Base-by-base conservation (phyloP, 2,329 filamentous ascomycete species). In the Alternaria sp. region DNA sequence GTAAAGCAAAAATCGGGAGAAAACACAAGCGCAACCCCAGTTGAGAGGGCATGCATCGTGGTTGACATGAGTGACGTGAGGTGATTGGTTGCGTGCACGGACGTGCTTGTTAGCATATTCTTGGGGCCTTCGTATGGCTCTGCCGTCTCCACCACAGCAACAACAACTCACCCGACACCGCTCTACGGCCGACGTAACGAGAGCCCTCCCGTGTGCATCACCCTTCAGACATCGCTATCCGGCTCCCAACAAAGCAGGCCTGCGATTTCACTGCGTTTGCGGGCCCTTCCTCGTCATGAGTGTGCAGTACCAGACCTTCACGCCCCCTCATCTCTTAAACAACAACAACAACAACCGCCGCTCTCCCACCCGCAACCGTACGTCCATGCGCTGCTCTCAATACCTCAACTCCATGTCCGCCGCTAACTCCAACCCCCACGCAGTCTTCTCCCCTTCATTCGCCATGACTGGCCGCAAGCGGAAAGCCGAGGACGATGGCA, bases 401-500 rank as follows among this genome's bases (percentile, higher is more conserved):
- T 39, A 51, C 59, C 49, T 37, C 59, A 41, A 52, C 54, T 17
- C 29, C 31, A 40, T 49, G 37, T 8, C 61, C 51, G 28, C 23
- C 10, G 41, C 66, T 72, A 48, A 68, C 59, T 45, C n/a, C 4
- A 10, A 7, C 8, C 39, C 42, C 26, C 33, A 36, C 54, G 9
- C 64, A 77, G 74, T 76, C 56, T 69, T 71, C 48, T 77, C 70
- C 70, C 75, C 66, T 74, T 78, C 70, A 71, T 49, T 67, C 34
- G 73, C 66, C 69, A 82, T 83, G 81, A 77, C 79, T 41, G 73
- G 78, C 71, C 83, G 86, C 67, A 98, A 98, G 84, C 89, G 95
- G 79, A 98, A 98, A 84, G 93, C 92, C 72, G 91, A 94, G 56
- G 86, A 88, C 68, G 87, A 89, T 71, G 69, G 80, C 69, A 79